A percentile compares a stretch with the other conserved stretches of the same genome.
phyloP scores from a whole-genome alignment of 768 basidiomycete species.

The Mycena capillaripes region DNA sequence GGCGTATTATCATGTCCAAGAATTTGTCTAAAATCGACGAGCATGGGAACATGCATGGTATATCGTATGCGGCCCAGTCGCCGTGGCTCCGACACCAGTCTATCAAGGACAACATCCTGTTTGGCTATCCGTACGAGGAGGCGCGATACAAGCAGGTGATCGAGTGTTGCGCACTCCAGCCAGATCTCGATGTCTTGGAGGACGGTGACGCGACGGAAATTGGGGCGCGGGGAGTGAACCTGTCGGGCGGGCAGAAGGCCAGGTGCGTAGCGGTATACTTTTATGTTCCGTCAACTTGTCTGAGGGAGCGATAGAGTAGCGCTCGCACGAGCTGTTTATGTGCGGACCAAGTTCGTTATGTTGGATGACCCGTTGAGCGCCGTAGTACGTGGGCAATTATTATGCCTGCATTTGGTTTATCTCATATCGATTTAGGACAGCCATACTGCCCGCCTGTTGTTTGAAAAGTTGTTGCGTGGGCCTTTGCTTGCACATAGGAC shows the following conservation, averaged over 20 bases:
- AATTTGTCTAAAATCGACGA: slow-evolving; percentile 67
- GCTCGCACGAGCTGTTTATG: slow-evolving; percentile 87
- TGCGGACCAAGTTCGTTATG: slow-evolving; percentile 76
- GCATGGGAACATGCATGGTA: slow-evolving; percentile 70
- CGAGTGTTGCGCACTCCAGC: slow-evolving; percentile 86
- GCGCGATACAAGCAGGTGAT: slow-evolving; percentile 82
- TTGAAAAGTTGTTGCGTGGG: slow-evolving; percentile 75
- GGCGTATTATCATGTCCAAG: slow-evolving; percentile 77
- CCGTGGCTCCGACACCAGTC: slow-evolving; percentile 77
- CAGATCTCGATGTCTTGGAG: slow-evolving; percentile 88
- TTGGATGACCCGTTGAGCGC: slow-evolving; percentile 88
- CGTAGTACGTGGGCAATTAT: neutral
- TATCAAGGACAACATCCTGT: slow-evolving; percentile 86
- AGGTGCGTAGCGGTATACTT: slow-evolving; percentile 55
- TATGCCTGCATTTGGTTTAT: neutral
- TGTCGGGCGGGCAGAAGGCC: slow-evolving; percentile 89
- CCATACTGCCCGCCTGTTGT: slow-evolving; percentile 74
- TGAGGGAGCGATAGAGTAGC: slow-evolving; percentile 66
- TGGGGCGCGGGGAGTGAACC: slow-evolving; percentile 76
- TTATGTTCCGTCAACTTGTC: neutral
- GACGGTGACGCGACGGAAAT: slow-evolving; percentile 91
- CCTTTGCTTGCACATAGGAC: slow-evolving; percentile 77
- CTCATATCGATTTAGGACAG: slow-evolving; percentile 64
- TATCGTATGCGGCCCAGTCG: slow-evolving; percentile 84
- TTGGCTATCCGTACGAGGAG: slow-evolving; percentile 80